Evolutionary conservation across 208 protist species (phyloP).

Genomic region (Trypanosoma rangeli): DNA sequence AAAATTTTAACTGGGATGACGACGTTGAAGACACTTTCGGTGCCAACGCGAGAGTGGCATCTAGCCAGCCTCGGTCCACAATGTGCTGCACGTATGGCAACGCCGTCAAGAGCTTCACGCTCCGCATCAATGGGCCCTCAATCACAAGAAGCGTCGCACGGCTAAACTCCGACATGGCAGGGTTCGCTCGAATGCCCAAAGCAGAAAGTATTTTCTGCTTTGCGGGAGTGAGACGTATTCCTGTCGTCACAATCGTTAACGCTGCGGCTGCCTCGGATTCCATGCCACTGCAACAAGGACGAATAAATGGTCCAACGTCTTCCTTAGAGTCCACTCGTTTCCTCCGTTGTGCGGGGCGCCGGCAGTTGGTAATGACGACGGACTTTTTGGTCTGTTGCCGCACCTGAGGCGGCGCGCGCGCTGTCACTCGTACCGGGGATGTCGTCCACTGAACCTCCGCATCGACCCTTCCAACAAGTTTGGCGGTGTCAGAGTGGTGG

Average conservation of each 20-base stretch:
- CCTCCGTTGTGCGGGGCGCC: not conserved
- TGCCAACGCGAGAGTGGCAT: conserved; percentile 34
- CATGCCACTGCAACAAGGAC: not conserved
- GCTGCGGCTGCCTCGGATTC: conserved; percentile 5
- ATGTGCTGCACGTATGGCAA: conserved; percentile 52
- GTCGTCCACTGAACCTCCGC: conserved; percentile 14
- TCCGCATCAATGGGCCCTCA: conserved; percentile 57
- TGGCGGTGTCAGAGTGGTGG: not conserved
- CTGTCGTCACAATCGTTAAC: conserved; percentile 60
- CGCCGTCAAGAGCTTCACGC: conserved; percentile 75
- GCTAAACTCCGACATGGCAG: conserved; percentile 31
- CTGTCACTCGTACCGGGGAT: not conserved
- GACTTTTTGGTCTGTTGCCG: not conserved
- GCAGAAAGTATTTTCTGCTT: conserved; percentile 27
- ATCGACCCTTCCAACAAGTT: conserved; percentile 1
- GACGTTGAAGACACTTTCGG: not conserved
- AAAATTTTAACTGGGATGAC: not conserved
- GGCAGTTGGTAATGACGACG: not conserved
- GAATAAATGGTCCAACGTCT: not conserved
- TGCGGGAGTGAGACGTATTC: conserved; percentile 38
- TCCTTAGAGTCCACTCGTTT: not conserved
- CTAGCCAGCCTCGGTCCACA: conserved; percentile 53
- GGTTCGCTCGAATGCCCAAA: conserved; percentile 58
- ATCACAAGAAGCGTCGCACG: conserved; percentile 48
- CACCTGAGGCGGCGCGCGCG: not conserved